Base-by-base conservation (phyloP, 2,329 filamentous ascomycete species). In the Elsinoe australis region DNA sequence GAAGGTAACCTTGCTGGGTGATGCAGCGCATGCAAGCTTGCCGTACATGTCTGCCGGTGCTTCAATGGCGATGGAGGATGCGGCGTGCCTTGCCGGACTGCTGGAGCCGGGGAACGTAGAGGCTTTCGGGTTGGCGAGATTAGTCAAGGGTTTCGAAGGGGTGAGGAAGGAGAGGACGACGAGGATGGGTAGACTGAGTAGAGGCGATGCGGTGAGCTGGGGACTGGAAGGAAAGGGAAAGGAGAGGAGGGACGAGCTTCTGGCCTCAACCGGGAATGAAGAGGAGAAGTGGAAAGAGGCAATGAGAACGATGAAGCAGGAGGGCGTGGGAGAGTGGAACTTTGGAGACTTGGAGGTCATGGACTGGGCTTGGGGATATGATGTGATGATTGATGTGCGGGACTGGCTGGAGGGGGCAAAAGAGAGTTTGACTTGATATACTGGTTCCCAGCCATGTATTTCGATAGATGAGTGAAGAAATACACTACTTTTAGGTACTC, bases 1-100 rank as follows among this genome's bases (percentile, higher is more conserved):
- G 0, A 65, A 73, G 0, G 79, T 80, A 55, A 74, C 75, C 0
- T 70, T 83, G 56, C 66, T 83, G 0, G 80, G 80, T 0, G 80
- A 83, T 55, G 76, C 79, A 0, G 77, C 78, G 2, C 79, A 83
- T 52, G 78, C 80, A 1, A 82, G 78, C 0, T 65, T 83, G 0
- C 80, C 80, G 0, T 83, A 83, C 56, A 65, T 80, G 0, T 76
- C 76, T 1, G 70, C 65, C 5, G 71, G 75, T 2, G 77, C 76
- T 0, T 76, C 76, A 2, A 80, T 80, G 76, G 72, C 73, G 3
- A 65, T 81, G 1, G 78, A 82, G 59, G 78, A 82, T 48, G 78
- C 68, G 0, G 74, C 74, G 2, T 74, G 78, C 0, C 65, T 80
- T 0, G 76, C 36, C 15, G 3, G 21, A 2, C 12, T 41, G 9